Base-by-base conservation (phyloP, 495 filamentous ascomycete genomes). In the Neurospora sp. region DNA sequence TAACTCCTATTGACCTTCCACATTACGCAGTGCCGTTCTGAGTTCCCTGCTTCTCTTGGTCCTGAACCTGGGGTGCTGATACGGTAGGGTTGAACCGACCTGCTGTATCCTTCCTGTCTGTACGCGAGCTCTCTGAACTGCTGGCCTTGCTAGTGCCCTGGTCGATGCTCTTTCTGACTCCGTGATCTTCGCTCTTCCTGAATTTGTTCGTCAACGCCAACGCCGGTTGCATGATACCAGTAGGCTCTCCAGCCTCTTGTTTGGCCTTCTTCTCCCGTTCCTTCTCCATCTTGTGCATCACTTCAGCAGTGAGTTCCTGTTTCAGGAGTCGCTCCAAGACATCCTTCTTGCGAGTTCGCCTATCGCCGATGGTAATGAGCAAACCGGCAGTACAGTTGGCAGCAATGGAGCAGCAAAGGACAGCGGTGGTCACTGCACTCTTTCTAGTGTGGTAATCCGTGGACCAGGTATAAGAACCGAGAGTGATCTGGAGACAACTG, bases 261-360 rank as follows among this genome's bases (percentile, higher is more conserved):
- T 75, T 69, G 10, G 59, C 73, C 69, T 79, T 75, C 69, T 80
- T 79, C 59, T 85, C 80, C 75, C 86, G 88, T 69, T 86, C 83
- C 82, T 90, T 91, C 80, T 88, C 83, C 68, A 93, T 86, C 78
- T 90, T 90, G 73, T 89, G 85, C 81, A 94, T 92, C 0, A 90
- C 91, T 76, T 92, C 87, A 41, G 85, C 82, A 3, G 92, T 95
- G 69, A 94, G 81, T 69, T 92, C 86, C 79, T 94, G 91, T 14
- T 90, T 86, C 76, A 88, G 86, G 76, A 94, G 86, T 38, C 89
- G 87, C 78, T 94, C 91, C 0, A 93, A 81, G 1, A 95, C 90
- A 69, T 95, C 92, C 87, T 92, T 93, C 86, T 95, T 95, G 35
- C 92, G 86, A 1, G 91, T 91, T 38, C 85, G 84, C 4, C 88